phyloP scores from a whole-genome alignment of 139 green algal genomes.

The Haematococcus lacustris region DNA sequence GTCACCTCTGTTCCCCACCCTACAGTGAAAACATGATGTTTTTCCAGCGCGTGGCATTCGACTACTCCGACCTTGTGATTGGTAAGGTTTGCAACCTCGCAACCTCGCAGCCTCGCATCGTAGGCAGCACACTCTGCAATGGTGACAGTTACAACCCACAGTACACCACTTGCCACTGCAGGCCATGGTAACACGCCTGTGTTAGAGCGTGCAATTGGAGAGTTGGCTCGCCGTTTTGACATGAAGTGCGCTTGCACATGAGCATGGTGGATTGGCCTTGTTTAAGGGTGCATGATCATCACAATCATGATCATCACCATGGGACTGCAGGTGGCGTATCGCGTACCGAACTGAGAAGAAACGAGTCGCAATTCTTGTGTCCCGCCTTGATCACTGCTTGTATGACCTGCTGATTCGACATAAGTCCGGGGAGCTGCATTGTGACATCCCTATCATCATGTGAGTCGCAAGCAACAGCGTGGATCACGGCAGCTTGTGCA shows the following conservation, averaged over 20 bases:
- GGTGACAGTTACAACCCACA: too few relatives aligned
- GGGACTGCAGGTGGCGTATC: too few relatives aligned
- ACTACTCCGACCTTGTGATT: slow-evolving; percentile 60
- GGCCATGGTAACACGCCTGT: slow-evolving; percentile 46
- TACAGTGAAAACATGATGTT: slow-evolving; percentile 39
- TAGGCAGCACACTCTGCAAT: too few relatives aligned
- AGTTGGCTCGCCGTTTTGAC: slow-evolving; percentile 51
- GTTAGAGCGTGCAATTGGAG: slow-evolving; percentile 53
- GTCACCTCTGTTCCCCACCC: not conserved
- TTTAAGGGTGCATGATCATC: too few relatives aligned
- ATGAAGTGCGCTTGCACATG: slow-evolving; percentile 48
- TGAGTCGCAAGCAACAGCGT: too few relatives aligned
- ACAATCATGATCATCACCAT: too few relatives aligned
- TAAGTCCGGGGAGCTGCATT: slow-evolving; percentile 51
- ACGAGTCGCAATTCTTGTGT: slow-evolving; percentile 44
- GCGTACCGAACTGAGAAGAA: slow-evolving; percentile 54
- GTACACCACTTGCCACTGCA: too few relatives aligned
- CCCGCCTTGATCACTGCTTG: slow-evolving; percentile 66
- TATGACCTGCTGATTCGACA: slow-evolving; percentile 73
- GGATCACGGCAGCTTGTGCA: too few relatives aligned
- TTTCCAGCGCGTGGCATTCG: slow-evolving; percentile 61
- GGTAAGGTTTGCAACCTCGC: too few relatives aligned
- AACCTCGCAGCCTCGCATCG: too few relatives aligned
- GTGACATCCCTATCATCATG: slow-evolving; percentile 61
- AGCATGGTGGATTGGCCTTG: not conserved